Evolutionary conservation across 169 alveolate genomes (phyloP).

Genomic region (Cystoisospora suis): DNA sequence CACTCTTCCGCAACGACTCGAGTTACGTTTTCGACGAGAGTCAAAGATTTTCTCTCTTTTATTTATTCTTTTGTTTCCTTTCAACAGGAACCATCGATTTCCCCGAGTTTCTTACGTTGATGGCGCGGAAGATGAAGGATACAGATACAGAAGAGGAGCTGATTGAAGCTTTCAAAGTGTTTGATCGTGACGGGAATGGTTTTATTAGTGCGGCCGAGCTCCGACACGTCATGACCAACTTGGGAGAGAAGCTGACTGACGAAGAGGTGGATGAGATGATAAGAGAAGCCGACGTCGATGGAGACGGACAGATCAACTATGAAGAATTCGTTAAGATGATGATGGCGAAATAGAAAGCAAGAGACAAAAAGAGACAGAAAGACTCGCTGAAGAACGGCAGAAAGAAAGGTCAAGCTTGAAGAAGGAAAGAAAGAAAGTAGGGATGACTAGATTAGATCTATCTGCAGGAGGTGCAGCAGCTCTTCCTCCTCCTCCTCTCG

Average conservation of each 20-base stretch:
- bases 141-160: slow-evolving; percentile 99
- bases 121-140: slow-evolving; percentile 99
- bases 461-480: too few species aligned
- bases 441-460: too few species aligned
- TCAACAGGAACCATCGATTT: slow-evolving; percentile 93
- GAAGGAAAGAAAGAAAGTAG: too few species aligned
- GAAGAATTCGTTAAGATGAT: slow-evolving; percentile 98
- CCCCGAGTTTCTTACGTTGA: slow-evolving; percentile 98
- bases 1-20: too few species aligned
- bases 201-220: slow-evolving; percentile 98
- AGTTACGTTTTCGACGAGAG: too few species aligned
- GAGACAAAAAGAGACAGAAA: background rate
- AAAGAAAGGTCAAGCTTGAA: background rate
- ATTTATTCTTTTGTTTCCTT: background rate
- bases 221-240: slow-evolving; percentile 98
- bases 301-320: slow-evolving; percentile 98
- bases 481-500: too few species aligned
- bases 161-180: slow-evolving; percentile 97
- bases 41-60: too few species aligned
- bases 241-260: slow-evolving; percentile 98
- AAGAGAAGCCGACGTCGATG: slow-evolving; percentile 98
- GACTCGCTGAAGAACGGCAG: background rate
- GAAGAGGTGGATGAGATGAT: slow-evolving; percentile 99
- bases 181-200: slow-evolving; percentile 98
- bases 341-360: slow-evolving; percentile 89